These are phyloP conservation scores for Tolypocladium tundrense DNA, from an alignment of 2,329 filamentous ascomycete genomes.

Conservation along the genomic window DNA sequence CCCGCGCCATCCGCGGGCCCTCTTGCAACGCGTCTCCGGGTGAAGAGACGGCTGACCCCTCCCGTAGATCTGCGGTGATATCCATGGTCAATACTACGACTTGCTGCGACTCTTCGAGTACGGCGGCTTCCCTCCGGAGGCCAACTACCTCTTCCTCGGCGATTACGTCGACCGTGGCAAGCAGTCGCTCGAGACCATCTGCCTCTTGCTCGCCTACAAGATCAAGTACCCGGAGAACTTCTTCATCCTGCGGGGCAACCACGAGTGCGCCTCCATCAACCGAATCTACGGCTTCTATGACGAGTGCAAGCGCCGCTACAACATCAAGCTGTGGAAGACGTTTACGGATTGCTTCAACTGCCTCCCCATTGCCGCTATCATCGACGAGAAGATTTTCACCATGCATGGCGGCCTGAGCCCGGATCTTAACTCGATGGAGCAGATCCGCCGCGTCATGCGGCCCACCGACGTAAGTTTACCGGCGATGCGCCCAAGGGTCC, in stretches of 20 bases:
- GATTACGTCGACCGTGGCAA: constrained; percentile 99
- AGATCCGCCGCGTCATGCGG: constrained; percentile 97
- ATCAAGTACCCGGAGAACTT: constrained; percentile 99
- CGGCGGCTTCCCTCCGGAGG: constrained; percentile 93
- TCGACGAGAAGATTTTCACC: constrained; percentile 99
- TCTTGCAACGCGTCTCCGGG: neutral
- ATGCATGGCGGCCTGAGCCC: constrained; percentile 98
- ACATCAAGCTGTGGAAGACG: constrained; percentile 99
- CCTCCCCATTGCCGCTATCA: constrained; percentile 94
- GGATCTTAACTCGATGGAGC: constrained; percentile 98
- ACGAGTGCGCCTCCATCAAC: constrained; percentile 98
- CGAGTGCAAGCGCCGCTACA: constrained; percentile 97
- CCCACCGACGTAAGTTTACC: constrained; percentile 83
- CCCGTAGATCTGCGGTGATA: constrained; percentile 90
- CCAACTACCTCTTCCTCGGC: constrained; percentile 98
- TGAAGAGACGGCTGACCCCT: constrained; percentile 5
- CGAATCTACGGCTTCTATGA: constrained; percentile 99
- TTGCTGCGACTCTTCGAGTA: constrained; percentile 96
- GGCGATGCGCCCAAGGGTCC: neutral
- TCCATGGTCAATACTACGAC: constrained; percentile 98
- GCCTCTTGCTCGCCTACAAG: constrained; percentile 93
- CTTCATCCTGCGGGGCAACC: constrained; percentile 96
- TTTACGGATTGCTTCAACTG: constrained; percentile 99
- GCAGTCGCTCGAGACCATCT: constrained; percentile 98
- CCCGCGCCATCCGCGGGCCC: neutral